These are phyloP conservation scores for Pythium vanterpoolii DNA, from an alignment of 352 stramenopile species.

Conservation along the genomic window DNA sequence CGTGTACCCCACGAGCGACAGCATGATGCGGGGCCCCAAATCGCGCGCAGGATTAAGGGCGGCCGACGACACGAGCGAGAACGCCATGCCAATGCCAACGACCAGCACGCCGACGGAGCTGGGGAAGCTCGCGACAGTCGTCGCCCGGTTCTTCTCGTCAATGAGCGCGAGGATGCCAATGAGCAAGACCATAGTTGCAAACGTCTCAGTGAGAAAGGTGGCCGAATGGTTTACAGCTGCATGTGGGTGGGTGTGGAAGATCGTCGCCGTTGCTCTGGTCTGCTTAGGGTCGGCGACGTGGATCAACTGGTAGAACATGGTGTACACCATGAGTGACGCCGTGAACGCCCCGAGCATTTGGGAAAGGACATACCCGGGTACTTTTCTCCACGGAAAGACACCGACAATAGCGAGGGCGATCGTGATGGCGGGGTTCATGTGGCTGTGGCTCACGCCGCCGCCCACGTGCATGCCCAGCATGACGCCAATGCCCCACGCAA, in stretches of 20 bases:
- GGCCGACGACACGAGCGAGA: conserved; percentile 38
- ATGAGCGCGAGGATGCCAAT: conserved; percentile 38
- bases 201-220: conserved; percentile 51
- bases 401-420: conserved; percentile 46
- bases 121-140: too few species aligned
- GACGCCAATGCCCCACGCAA: conserved; percentile 74
- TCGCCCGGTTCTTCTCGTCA: conserved; percentile 53
- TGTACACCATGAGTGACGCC: conserved; percentile 39
- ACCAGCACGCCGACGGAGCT: conserved; percentile 27
- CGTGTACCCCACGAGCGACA: too few species aligned
- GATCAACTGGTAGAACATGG: conserved; percentile 47
- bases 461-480: conserved; percentile 65
- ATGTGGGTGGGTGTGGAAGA: conserved; percentile 34
- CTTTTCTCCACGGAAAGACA: conserved; percentile 52
- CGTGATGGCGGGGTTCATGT: conserved; percentile 69
- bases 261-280: too few species aligned
- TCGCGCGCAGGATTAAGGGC: conserved; percentile 48
- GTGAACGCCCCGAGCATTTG: conserved; percentile 48
- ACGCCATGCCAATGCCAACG: conserved; percentile 35
- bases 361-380: conserved; percentile 37
- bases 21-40: conserved; percentile 47
- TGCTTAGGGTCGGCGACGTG: conserved; percentile 45
- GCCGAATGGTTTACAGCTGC: too few species aligned
- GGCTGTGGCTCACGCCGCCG: conserved; percentile 49
- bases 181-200: too few species aligned